phyloP scores from a whole-genome alignment of 805 yeast species.

The Gaillardinia entomophila region DNA sequence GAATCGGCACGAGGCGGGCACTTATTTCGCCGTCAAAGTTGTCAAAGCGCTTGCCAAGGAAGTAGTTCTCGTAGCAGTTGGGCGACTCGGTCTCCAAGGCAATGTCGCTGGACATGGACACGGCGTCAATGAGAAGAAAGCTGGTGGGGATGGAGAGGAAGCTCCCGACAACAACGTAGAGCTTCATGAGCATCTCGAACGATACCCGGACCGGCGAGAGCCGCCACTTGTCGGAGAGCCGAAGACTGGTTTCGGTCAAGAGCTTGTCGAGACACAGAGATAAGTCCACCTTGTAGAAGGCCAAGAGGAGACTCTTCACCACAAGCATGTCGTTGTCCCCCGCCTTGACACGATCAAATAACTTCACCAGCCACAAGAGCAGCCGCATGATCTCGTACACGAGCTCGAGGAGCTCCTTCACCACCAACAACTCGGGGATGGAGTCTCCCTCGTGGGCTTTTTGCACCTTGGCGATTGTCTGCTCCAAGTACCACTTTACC shows the following conservation, averaged over 20 bases:
- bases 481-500: constrained; percentile 12
- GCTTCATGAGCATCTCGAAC: constrained; percentile 18
- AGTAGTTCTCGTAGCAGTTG: constrained; percentile 13
- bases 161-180: constrained; percentile 18
- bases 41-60: constrained; percentile 8
- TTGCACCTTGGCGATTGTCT: constrained; percentile 9
- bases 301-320: constrained; percentile 15
- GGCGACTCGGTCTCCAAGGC: constrained; percentile 13
- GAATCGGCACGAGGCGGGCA: constrained; percentile 16
- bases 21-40: constrained; percentile 4
- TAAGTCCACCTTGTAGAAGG: constrained; percentile 19
- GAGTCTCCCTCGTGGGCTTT: constrained; percentile 4
- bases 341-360: constrained; percentile 6
- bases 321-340: constrained; percentile 10
- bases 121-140: constrained; percentile 13
- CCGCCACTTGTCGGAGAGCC: constrained; percentile 4
- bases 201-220: constrained; percentile 21
- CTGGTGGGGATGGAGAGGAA: constrained; percentile 18
- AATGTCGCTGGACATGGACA: constrained; percentile 20
- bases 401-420: constrained; percentile 21
- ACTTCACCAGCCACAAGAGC: constrained; percentile 10
- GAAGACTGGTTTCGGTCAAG: constrained; percentile 8
- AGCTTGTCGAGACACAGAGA: constrained; percentile 12
- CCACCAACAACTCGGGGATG: constrained; percentile 8
- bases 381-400: constrained; percentile 19